Percentiles rank a stretch among this genome's conserved stretches.
Evolutionary conservation across 1,139 yeast genomes (phyloP).

Genomic region (Hansenula lynferdii): DNA sequence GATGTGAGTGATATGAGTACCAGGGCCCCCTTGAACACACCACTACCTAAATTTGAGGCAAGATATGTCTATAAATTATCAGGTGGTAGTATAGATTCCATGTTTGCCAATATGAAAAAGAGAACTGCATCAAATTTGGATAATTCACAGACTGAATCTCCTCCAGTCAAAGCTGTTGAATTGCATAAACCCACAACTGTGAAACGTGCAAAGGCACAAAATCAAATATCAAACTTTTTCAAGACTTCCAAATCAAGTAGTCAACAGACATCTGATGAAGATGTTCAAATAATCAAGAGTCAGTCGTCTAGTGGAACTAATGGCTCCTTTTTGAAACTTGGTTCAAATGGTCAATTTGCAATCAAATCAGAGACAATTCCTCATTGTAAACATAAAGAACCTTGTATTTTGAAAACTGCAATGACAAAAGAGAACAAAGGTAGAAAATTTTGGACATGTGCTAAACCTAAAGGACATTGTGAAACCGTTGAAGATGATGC

Average conservation of each 20-base stretch:
- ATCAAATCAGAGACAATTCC: conserved; percentile 33
- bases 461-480: conserved; percentile 28
- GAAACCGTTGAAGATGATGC: conserved; percentile 13
- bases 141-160: no score
- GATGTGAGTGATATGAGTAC: conserved; percentile 20
- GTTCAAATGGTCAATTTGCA: conserved; percentile 14
- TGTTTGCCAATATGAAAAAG: conserved; percentile 35
- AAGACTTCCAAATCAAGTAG: conserved; percentile 1
- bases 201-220: background rate
- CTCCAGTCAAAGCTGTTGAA: background rate
- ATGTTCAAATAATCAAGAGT: background rate
- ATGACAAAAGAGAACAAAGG: conserved; percentile 44
- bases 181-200: background rate
- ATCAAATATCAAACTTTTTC: conserved; percentile 12
- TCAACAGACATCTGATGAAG: conserved; percentile 6
- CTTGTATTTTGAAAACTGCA: conserved; percentile 45
- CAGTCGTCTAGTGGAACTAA: no score
- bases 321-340: background rate
- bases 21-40: background rate
- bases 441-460: conserved; percentile 57
- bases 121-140: conserved; percentile 5
- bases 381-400: conserved; percentile 44
- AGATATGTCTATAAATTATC: conserved; percentile 44
- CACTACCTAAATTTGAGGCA: conserved; percentile 49
- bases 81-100: conserved; percentile 45